Conservation (phyloP, 305 asterid genomes). For the Fraxinus xanthoxyloides region DNA sequence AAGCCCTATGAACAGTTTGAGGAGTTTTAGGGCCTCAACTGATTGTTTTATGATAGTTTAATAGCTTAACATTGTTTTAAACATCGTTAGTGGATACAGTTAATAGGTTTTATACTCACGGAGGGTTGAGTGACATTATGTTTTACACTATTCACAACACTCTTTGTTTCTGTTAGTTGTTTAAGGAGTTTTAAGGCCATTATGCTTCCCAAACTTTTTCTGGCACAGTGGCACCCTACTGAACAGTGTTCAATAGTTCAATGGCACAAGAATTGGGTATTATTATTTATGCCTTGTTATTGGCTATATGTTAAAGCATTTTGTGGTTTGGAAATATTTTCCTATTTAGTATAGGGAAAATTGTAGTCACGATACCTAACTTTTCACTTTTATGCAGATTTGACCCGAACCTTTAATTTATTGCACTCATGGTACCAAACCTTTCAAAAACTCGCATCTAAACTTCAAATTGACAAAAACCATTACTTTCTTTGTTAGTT, state of each 20-base stretch:
- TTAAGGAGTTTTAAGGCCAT: not conserved
- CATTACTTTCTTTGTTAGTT: too few species aligned
- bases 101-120: not conserved
- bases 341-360: not conserved
- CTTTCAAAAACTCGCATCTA: too few species aligned
- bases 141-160: not conserved
- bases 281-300: not conserved
- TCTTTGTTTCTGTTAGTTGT: not conserved
- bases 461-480: too few species aligned
- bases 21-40: not conserved
- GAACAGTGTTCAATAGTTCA: not conserved
- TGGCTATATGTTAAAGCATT: not conserved
- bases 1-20: not conserved
- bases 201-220: not conserved
- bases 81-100: not conserved
- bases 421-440: too few species aligned
- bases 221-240: not conserved
- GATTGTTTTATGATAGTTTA: not conserved
- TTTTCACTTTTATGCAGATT: too few species aligned
- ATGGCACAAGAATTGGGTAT: not conserved
- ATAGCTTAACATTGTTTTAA: not conserved
- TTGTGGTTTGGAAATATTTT: not conserved
- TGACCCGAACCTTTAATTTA: too few species aligned
- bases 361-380: too few species aligned
- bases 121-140: not conserved